phyloP scores from a whole-genome alignment of 2,329 filamentous ascomycete genomes.

The Ophiostoma pallidulum region DNA sequence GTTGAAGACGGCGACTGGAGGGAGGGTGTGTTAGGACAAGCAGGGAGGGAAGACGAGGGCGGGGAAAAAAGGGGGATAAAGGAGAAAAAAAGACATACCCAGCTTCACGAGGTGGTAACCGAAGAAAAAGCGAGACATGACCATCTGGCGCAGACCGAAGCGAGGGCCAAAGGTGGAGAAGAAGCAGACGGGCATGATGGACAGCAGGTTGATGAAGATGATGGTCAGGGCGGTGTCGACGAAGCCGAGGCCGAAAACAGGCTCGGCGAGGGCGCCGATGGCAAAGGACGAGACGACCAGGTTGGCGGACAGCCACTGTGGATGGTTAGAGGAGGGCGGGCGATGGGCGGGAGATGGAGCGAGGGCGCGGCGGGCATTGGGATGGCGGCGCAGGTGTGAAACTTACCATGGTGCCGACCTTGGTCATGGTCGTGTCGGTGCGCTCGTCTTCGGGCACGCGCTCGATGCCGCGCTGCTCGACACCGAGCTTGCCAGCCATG shows the following conservation, averaged over 20 bases:
- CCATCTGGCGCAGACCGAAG: conserved; percentile 51
- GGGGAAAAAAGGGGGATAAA: too few species aligned
- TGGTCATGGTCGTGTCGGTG: conserved; percentile 53
- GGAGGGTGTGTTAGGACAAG: neutral
- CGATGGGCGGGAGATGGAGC: too few species aligned
- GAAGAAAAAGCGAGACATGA: conserved; percentile 52
- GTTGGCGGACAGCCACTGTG: conserved; percentile 66
- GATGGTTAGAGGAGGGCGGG: neutral
- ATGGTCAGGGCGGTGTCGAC: conserved; percentile 62
- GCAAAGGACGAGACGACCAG: conserved; percentile 71
- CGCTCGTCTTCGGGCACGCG: conserved; percentile 62
- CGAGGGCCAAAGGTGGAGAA: conserved; percentile 46
- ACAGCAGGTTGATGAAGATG: conserved; percentile 66
- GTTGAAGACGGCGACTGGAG: conserved; percentile 59
- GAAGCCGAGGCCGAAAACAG: conserved; percentile 61
- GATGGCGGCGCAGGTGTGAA: too few species aligned
- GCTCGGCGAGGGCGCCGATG: conserved; percentile 60
- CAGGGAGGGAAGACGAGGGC: neutral
- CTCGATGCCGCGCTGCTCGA: conserved; percentile 69
- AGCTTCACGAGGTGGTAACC: conserved; percentile 56
- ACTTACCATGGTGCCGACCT: conserved; percentile 62
- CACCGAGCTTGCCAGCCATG: conserved; percentile 53
- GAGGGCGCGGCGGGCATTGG: too few species aligned
- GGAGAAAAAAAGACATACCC: conserved; percentile 35
- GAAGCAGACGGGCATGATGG: conserved; percentile 44